Conservation (phyloP, 2,329 filamentous ascomycete species). For the Ophiocordyceps camponoti-leonardi region DNA sequence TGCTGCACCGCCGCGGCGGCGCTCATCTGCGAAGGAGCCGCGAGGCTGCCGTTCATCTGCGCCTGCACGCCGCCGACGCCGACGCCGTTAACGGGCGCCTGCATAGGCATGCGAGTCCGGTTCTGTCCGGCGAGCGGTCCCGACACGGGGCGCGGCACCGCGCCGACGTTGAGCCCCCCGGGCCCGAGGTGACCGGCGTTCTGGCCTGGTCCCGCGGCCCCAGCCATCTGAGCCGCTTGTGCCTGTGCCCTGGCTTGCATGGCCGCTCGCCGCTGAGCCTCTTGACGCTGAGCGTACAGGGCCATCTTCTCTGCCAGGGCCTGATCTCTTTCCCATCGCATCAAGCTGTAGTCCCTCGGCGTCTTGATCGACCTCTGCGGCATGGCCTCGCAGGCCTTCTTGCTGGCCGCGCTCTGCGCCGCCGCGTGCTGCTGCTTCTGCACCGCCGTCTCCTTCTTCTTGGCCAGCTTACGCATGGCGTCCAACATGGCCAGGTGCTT, state of each 20-base stretch:
- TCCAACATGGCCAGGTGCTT: slow-evolving; percentile 82
- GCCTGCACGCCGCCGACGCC: slow-evolving; percentile 23
- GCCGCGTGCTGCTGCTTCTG: slow-evolving; percentile 85
- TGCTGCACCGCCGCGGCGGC: slow-evolving; percentile 52
- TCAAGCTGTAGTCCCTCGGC: slow-evolving; percentile 75
- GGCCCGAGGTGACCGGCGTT: slow-evolving; percentile 11
- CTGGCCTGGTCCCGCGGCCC: slow-evolving; percentile 14
- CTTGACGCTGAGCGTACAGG: slow-evolving; percentile 39
- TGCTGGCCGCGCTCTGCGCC: slow-evolving; percentile 56
- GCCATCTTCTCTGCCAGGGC: slow-evolving; percentile 42
- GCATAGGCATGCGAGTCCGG: slow-evolving; percentile 35
- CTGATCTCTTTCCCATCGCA: slow-evolving; percentile 77
- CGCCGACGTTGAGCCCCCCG: slow-evolving; percentile 10
- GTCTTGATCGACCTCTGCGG: slow-evolving; percentile 46
- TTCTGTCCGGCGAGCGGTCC: slow-evolving; percentile 28
- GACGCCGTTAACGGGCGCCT: slow-evolving; percentile 34
- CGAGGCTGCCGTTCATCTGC: slow-evolving; percentile 33
- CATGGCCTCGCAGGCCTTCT: slow-evolving; percentile 57
- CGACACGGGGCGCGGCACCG: slow-evolving; percentile 20
- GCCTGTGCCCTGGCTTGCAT: slow-evolving; percentile 29
- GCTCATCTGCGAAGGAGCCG: slow-evolving; percentile 41
- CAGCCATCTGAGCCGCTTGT: slow-evolving; percentile 26
- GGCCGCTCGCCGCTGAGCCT: slow-evolving; percentile 33
- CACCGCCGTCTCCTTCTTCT: slow-evolving; percentile 71
- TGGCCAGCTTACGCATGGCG: slow-evolving; percentile 85